Percentiles rank a stretch among this genome's conserved stretches.
These are phyloP conservation scores for Candida stauntonica DNA, from an alignment of 805 yeast species.

Conservation along the genomic window DNA sequence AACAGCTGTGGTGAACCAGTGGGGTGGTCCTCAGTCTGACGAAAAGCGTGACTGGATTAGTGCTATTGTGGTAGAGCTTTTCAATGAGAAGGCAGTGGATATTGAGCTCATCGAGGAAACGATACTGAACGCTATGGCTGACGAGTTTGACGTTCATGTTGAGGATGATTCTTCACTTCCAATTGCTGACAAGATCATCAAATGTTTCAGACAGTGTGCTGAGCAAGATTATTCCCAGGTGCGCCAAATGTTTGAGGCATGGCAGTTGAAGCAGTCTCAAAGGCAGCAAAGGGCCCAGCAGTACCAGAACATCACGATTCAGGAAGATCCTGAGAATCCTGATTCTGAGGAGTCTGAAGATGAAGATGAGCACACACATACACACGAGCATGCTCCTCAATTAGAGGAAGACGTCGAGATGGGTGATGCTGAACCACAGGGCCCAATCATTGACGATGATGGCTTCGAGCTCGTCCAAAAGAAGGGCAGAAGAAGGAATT, in stretches of 20 bases:
- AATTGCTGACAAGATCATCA: conserved; percentile 63
- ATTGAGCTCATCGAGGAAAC: conserved; percentile 79
- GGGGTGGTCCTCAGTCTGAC: conserved; percentile 94
- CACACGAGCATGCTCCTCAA: conserved; percentile 22
- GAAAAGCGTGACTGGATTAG: conserved; percentile 96
- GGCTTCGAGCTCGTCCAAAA: conserved; percentile 88
- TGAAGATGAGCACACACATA: conserved; percentile 29
- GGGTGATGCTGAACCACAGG: conserved; percentile 37
- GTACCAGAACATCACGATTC: conserved; percentile 39
- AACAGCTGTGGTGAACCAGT: conserved; percentile 83
- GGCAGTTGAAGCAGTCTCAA: conserved; percentile 48
- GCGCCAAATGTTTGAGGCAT: conserved; percentile 55
- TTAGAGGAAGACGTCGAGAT: conserved; percentile 33
- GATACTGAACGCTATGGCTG: conserved; percentile 83
- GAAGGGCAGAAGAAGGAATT: conserved; percentile 50
- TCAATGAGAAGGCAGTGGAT: conserved; percentile 65
- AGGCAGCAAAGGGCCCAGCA: conserved; percentile 27
- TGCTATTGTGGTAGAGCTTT: conserved; percentile 75
- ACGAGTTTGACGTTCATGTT: conserved; percentile 84
- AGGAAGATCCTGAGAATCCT: conserved; percentile 62
- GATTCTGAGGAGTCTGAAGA: conserved; percentile 46
- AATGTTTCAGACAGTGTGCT: conserved; percentile 61
- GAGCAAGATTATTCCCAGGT: conserved; percentile 48
- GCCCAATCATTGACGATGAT: conserved; percentile 85
- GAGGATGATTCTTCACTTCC: conserved; percentile 86